Base-by-base conservation (phyloP, 2,329 filamentous ascomycete genomes). In the Acarospora socialis region DNA sequence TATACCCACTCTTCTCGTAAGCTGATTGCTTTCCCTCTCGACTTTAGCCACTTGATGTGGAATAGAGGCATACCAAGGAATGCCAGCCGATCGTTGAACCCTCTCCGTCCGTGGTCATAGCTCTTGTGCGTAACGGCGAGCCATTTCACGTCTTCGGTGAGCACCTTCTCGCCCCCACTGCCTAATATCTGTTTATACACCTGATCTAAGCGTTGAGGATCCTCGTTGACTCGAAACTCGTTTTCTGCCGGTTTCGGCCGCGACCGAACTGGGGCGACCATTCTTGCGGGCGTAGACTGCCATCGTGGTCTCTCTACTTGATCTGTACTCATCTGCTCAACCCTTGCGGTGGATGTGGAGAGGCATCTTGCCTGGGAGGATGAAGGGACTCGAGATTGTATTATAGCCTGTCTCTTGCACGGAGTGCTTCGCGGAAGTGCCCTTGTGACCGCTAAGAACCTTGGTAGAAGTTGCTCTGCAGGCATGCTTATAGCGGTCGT, bases 71-170 rank as follows among this genome's bases (percentile, higher is more conserved):
- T 69, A 92, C 83, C 87, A 33, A 92, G 63, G 50, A 81, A 84
- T n/a, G 84, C 81, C 55, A 98, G 63, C 40, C 82, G 73, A 49
- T 94, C 87, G 54, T 98, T 98, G 61, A 87, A 93, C 1, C 87
- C 87, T 64, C 86, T 77, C 49, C 83, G 68, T 32, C 86, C 90
- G 51, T 95, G 84, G 53, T 98, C 87, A 51, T 93, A 95, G 58
- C 84, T 94, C 70, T 95, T 95, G 57, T 95, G 90, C 43, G 90
- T 98, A 34, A 98, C 73, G 18, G 86, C 86, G 49, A 95, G 63
- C 90, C 90, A 98, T 61, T 94, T 95, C 40, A 90, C 66, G 60
- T 98, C 87, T 10, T 94, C 86, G 2, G 79, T 76, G 36, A 98
- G 65, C 53, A 90, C 54, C 45, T 68, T 70, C 44, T 80, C 71